Base-by-base conservation (phyloP, 2,329 filamentous ascomycete species). In the Shiraia bambusicola region DNA sequence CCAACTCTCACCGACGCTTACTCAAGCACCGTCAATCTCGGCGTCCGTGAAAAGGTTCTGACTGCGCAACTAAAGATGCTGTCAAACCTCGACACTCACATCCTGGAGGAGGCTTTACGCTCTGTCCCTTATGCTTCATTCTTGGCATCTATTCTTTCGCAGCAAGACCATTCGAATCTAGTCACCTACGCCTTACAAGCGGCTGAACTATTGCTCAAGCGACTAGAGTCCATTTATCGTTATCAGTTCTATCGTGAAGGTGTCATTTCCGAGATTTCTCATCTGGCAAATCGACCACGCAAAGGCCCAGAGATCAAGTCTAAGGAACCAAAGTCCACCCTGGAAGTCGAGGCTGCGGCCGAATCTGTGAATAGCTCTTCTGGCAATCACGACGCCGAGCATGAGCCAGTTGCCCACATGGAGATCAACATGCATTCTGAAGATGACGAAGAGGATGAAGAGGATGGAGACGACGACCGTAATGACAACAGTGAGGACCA, bases 201-300 rank as follows among this genome's bases (percentile, higher is more conserved):
- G 27, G 88, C 92, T 0, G 91, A 96, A 66, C 76, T 98, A 5
- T 78, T 98, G 1, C 79, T 96, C 45, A 85, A 84, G 58, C 84
- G 94, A 13, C 75, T 98, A 5, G 88, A 91, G 49, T 78, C 84
- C 15, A 87, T 97, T 22, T 98, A 98, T 63, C 84, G 88, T 17
- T 95, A 96, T 59, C 94, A 98, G 58, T 92, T 98, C 56, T 95
- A 98, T 63, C 87, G 93, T 0, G 94, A 98, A 71, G 93, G 93
- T 26, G 93, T 98, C 30, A 91, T 97, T 55, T 79, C 86, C 2
- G 92, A 98, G 66, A 94, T 98, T 37, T 79, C 83, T 22, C 92
- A 90, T 61, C 75, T 98, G 24, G 85, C 89, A 1, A 77, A 77
- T 40, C 71, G 74, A 56, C 47, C 68, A 6, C 61, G 57, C 39